Evolutionary conservation across 768 basidiomycete genomes (phyloP).

Genomic region (Leccinum uliginosum): DNA sequence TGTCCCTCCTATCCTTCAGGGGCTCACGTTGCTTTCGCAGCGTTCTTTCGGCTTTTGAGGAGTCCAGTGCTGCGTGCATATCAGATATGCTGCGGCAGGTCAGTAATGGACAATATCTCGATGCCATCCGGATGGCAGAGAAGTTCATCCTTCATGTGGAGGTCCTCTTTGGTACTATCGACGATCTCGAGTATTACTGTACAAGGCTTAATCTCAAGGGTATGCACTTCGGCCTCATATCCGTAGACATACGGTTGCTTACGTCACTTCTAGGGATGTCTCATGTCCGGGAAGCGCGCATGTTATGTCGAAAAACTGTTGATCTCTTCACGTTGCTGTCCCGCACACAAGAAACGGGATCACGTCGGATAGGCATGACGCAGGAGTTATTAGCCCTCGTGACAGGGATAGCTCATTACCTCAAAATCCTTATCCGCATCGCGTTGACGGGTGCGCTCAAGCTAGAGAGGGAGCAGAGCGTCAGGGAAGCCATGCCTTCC

Average conservation of each 20-base stretch:
- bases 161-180: constrained; percentile 93
- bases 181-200: constrained; percentile 92
- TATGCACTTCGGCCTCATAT: constrained; percentile 34
- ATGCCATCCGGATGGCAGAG: constrained; percentile 97
- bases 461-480: constrained; percentile 85
- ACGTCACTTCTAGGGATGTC: constrained; percentile 71
- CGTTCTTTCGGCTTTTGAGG: constrained; percentile 95
- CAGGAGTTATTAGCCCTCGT: constrained; percentile 95
- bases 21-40: constrained; percentile 34
- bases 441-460: constrained; percentile 94
- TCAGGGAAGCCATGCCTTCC: constrained; percentile 76
- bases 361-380: constrained; percentile 91
- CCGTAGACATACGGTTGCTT: constrained; percentile 4
- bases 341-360: constrained; percentile 90
- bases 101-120: constrained; percentile 93
- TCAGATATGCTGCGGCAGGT: constrained; percentile 98
- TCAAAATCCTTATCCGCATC: constrained; percentile 98
- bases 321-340: constrained; percentile 96
- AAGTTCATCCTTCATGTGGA: constrained; percentile 98
- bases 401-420: constrained; percentile 97
- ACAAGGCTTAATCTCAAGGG: constrained; percentile 78
- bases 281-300: constrained; percentile 95
- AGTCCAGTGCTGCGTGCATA: constrained; percentile 98
- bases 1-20: neutral
- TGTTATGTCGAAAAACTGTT: constrained; percentile 98